These are phyloP conservation scores for Corymbia maculata DNA, from an alignment of 345 rosid genomes.

Conservation along the genomic window DNA sequence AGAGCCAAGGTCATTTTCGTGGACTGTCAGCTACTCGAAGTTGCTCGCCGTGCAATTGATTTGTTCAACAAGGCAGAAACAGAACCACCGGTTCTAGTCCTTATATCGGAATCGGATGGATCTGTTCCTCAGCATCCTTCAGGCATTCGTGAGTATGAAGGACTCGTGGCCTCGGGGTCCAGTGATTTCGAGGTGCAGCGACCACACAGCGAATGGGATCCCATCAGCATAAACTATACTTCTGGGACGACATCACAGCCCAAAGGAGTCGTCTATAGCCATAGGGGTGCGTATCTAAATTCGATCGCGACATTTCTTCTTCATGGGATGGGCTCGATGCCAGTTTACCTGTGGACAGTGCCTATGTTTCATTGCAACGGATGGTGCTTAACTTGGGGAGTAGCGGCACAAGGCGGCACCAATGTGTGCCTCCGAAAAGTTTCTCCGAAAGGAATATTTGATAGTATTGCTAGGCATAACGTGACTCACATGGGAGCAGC, in stretches of 20 bases:
- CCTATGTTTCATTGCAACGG: constrained; percentile 97
- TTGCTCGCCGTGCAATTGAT: constrained; percentile 48
- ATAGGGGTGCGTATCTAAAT: constrained; percentile 83
- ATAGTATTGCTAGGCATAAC: constrained; percentile 33
- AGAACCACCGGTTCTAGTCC: constrained; percentile 29
- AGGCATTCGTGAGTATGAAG: constrained; percentile 23
- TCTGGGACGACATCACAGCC: constrained; percentile 87
- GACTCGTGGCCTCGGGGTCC: constrained; percentile 31
- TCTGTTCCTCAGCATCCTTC: background rate
- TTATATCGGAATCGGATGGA: constrained; percentile 30
- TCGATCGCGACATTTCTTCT: constrained; percentile 52
- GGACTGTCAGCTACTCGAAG: constrained; percentile 40
- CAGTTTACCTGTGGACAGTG: constrained; percentile 77
- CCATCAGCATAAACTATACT: constrained; percentile 70
- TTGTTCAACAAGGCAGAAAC: constrained; percentile 18
- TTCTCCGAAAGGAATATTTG: constrained; percentile 43
- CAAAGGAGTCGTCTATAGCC: constrained; percentile 79
- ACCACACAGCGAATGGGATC: constrained; percentile 69
- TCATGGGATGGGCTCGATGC: constrained; percentile 37
- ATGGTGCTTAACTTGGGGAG: constrained; percentile 84
- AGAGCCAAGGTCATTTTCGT: constrained; percentile 51
- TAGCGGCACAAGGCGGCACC: constrained; percentile 82
- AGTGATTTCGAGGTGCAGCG: constrained; percentile 25
- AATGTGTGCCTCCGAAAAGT: constrained; percentile 65
- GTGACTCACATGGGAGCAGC: constrained; percentile 90